phyloP scores from a whole-genome alignment of 495 filamentous ascomycete genomes.

The Pyrenula massariospora region DNA sequence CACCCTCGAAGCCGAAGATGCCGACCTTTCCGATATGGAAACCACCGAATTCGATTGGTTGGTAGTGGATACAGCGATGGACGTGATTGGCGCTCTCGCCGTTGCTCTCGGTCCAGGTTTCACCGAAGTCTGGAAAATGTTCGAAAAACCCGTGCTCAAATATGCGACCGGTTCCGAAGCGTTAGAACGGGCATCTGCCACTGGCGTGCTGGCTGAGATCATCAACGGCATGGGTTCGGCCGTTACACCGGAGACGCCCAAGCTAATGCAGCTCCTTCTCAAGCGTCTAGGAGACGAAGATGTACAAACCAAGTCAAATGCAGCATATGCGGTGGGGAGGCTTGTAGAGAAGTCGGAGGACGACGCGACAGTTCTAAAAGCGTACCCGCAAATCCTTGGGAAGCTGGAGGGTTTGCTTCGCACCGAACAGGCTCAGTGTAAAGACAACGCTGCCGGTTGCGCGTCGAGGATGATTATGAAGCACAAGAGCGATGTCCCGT shows the following conservation, averaged over 20 bases:
- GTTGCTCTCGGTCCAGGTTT: conserved; percentile 74
- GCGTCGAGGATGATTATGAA: conserved; percentile 82
- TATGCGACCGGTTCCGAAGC: conserved; percentile 75
- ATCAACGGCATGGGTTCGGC: conserved; percentile 69
- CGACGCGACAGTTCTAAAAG: conserved; percentile 54
- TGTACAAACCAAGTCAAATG: conserved; percentile 85
- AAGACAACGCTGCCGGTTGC: conserved; percentile 92
- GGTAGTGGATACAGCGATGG: conserved; percentile 84
- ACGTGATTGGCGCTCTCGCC: conserved; percentile 74
- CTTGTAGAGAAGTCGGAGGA: conserved; percentile 69
- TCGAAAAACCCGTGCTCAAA: conserved; percentile 80
- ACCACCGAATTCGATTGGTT: conserved; percentile 96
- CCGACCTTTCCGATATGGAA: conserved; percentile 57
- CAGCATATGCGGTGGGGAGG: conserved; percentile 80
- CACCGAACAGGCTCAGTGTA: conserved; percentile 59
- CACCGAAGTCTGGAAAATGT: conserved; percentile 79
- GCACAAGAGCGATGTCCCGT: conserved; percentile 65
- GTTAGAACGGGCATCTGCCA: conserved; percentile 74
- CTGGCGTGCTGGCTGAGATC: conserved; percentile 88
- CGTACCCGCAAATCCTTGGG: conserved; percentile 61
- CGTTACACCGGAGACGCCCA: conserved; percentile 64
- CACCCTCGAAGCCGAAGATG: conserved; percentile 48
- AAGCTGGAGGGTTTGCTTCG: conserved; percentile 79
- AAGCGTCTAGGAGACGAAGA: conserved; percentile 87
- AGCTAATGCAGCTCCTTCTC: conserved; percentile 67